phyloP scores from a whole-genome alignment of 1,284 basidiomycete genomes.

The Moniliella sp. region DNA sequence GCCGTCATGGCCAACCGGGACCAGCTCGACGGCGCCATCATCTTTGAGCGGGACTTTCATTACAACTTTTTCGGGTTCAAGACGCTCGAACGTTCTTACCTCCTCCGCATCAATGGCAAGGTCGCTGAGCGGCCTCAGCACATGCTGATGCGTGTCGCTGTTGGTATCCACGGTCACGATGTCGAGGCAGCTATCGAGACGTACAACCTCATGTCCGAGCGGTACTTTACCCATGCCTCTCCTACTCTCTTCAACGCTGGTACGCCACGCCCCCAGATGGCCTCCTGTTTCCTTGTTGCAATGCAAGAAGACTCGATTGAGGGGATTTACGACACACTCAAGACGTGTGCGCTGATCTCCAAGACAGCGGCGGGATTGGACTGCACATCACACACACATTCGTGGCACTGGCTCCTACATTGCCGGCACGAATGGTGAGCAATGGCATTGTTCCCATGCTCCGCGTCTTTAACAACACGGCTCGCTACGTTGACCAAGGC shows the following conservation, averaged over 20 bases:
- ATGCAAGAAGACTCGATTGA: slow-evolving; percentile 99
- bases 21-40: slow-evolving; percentile 72
- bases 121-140: slow-evolving; percentile 94
- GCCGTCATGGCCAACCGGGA: slow-evolving; percentile 63
- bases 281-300: slow-evolving; percentile 87
- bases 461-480: slow-evolving; percentile 89
- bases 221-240: slow-evolving; percentile 74
- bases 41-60: slow-evolving; percentile 92
- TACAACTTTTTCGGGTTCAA: slow-evolving; percentile 87
- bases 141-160: slow-evolving; percentile 97
- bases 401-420: slow-evolving; percentile 74
- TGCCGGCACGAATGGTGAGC: slow-evolving; percentile 85
- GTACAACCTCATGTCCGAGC: slow-evolving; percentile 62
- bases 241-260: slow-evolving; percentile 97
- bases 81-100: slow-evolving; percentile 90
- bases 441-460: slow-evolving; percentile 99
- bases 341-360: slow-evolving; percentile 95
- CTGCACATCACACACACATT: slow-evolving; percentile 87
- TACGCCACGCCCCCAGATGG: slow-evolving; percentile 79
- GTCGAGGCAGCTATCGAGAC: slow-evolving; percentile 77
- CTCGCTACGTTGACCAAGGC: slow-evolving; percentile 95
- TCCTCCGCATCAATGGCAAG: slow-evolving; percentile 76
- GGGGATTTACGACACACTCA: slow-evolving; percentile 94
- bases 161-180: slow-evolving; percentile 81
- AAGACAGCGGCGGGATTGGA: slow-evolving; percentile 98